Evolutionary conservation across 2,329 filamentous ascomycete species (phyloP), one percentile per base, ranked within the genome.

Genomic region (Ceratocystis alfenasii): DNA sequence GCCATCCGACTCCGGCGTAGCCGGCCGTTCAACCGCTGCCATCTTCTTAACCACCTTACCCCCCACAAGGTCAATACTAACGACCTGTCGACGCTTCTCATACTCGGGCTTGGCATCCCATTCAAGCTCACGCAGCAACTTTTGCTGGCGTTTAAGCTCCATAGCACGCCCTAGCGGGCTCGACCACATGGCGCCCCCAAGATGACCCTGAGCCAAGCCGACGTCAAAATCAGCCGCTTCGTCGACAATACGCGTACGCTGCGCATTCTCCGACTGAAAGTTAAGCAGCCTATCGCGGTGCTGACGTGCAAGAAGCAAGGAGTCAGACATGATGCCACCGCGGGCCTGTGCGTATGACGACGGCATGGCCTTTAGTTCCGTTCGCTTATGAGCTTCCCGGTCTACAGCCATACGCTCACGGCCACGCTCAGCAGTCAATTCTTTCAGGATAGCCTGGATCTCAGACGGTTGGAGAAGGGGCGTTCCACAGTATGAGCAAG

Each of bases 401-500:
- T 96, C 90, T 1, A 83, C 85, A 0, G 87, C 86, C 88, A 91
- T 91, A 71, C 86, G 88, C 76, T 96, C 93, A 66, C 87, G 84
- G 1, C 92, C 93, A 4, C 92, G 85, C 76, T 97, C 93, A 64
- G 90, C 88, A 48, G 87, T 86, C 12, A 99, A 80, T 71, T 93
- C 87, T 30, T 83, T 82, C 62, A 97, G 88, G 84, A 99, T 96
- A 44, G 83, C 84, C 71, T 95, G 87, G 8, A 96, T 84, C 65
- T 97, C 91, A 2, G 82, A 77, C 0, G 83, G 74, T 36, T 81
- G 86, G 6, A 99, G 78, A 0, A 99, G 78, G 0, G 90, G 84
- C 0, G 82, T 80, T 0, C 86, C 85, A 76, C 94, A 99, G 72
- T 89, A 96, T 0, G 93, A 96, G 74, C 94, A 99, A 0, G 93